Conservation (phyloP, 495 filamentous ascomycete genomes). For the Penicillium antarcticum region DNA sequence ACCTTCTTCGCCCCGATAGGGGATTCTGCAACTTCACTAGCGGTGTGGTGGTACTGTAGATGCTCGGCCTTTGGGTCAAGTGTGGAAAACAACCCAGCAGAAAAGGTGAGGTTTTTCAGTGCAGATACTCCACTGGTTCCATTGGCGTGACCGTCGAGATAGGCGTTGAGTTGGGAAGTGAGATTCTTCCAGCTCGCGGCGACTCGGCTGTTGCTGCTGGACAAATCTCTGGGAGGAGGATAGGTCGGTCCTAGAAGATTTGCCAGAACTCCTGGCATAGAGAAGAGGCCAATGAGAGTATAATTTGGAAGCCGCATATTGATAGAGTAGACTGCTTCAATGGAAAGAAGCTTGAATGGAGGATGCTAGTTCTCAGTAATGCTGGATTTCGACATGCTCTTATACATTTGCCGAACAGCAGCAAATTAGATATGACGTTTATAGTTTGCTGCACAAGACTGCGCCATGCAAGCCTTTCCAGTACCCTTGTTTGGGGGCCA, state of each 20-base stretch:
- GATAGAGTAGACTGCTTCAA: background rate
- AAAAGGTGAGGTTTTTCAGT: constrained; percentile 44
- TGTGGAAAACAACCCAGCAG: constrained; percentile 34
- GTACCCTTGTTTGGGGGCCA: background rate
- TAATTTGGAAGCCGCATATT: background rate
- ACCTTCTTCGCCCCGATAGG: constrained; percentile 37
- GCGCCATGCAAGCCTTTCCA: background rate
- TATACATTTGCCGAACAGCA: background rate
- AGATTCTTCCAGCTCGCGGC: constrained; percentile 38
- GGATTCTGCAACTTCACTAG: constrained; percentile 5
- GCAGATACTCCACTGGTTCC: background rate
- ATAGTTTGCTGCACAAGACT: background rate
- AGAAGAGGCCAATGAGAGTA: background rate
- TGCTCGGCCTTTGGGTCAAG: constrained; percentile 29
- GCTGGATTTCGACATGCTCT: background rate
- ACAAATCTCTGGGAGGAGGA: constrained; percentile 36
- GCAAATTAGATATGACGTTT: background rate
- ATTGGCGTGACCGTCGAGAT: background rate
- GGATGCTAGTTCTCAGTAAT: background rate
- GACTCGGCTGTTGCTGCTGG: constrained; percentile 31
- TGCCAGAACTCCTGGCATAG: constrained; percentile 15
- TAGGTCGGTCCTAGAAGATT: constrained; percentile 33
- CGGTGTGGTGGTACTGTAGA: constrained; percentile 34
- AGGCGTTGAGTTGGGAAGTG: constrained; percentile 24
- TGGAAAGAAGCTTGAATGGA: background rate